Evolutionary conservation across 805 yeast genomes (phyloP).

Genomic region (Schizosaccharomyces osmophilus): DNA sequence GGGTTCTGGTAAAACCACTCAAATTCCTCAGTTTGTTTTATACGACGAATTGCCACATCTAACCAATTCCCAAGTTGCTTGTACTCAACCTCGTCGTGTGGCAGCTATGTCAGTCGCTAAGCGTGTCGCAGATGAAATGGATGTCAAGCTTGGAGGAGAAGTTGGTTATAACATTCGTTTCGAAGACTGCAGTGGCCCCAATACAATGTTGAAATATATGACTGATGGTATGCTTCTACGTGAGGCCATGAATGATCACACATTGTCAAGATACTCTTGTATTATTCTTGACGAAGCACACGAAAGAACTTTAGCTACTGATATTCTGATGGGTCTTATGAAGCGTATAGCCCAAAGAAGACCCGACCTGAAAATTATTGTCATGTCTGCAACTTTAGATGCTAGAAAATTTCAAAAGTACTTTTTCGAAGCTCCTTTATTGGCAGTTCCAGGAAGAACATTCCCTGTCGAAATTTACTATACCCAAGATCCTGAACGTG

Average conservation of each 20-base stretch:
- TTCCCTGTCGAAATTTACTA: conserved; percentile 91
- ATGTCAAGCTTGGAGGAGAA: conserved; percentile 72
- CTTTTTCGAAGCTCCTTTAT: conserved; percentile 19
- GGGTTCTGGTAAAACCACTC: conserved; percentile 97
- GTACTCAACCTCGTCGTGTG: conserved; percentile 83
- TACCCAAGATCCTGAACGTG: conserved; percentile 90
- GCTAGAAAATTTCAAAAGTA: conserved; percentile 85
- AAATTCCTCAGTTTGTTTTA: conserved; percentile 84
- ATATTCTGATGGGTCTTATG: conserved; percentile 81
- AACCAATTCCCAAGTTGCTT: conserved; percentile 1
- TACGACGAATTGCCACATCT: conserved; percentile 84
- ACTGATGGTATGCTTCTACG: conserved; percentile 95
- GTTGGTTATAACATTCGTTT: conserved; percentile 91
- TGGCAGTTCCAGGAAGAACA: conserved; percentile 91
- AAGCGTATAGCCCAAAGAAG: conserved; percentile 61
- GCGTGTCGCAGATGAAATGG: conserved; percentile 95
- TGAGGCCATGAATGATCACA: conserved; percentile 93
- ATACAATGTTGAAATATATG: conserved; percentile 79
- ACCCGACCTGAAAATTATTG: conserved; percentile 69
- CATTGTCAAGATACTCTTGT: conserved; percentile 56
- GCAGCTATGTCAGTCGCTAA: conserved; percentile 98
- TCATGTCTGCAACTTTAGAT: conserved; percentile 95
- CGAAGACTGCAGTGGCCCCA: conserved; percentile 61
- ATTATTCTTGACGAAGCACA: conserved; percentile 93
- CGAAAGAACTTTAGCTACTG: conserved; percentile 90